These are phyloP conservation scores for Tanacetum coccineum DNA, from an alignment of 129 eudicot genomes.

Conservation along the genomic window DNA sequence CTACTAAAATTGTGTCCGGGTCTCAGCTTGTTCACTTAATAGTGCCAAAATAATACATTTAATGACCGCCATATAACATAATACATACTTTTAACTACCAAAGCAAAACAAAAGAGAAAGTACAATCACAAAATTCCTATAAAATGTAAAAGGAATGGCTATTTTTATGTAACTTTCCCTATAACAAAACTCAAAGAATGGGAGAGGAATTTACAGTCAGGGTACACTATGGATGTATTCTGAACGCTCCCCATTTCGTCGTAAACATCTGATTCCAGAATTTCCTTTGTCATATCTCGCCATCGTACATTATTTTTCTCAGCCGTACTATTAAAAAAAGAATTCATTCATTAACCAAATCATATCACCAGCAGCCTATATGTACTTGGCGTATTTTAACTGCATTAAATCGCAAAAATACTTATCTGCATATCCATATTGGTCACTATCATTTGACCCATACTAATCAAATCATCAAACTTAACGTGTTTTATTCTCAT, in stretches of 20 bases:
- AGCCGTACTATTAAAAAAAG: constrained; percentile 74
- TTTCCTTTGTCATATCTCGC: constrained; percentile 72
- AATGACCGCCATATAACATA: no score
- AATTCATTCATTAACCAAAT: neutral
- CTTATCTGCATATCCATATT: no score
- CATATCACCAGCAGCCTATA: neutral
- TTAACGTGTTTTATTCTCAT: no score
- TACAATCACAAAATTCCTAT: neutral
- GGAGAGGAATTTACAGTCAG: constrained; percentile 61
- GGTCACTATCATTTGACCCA: no score
- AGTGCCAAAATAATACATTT: no score
- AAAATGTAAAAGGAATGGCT: neutral
- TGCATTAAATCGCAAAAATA: neutral
- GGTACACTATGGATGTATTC: constrained; percentile 60
- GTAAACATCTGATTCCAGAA: constrained; percentile 84
- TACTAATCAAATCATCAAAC: no score
- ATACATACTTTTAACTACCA: no score
- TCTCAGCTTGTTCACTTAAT: no score
- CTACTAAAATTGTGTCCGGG: no score
- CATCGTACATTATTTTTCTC: constrained; percentile 47
- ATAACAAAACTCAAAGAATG: neutral
- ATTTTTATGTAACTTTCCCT: no score
- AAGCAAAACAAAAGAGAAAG: no score
- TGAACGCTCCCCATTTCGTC: constrained; percentile 63
- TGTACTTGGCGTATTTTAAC: neutral